phyloP scores from a whole-genome alignment of 208 protist species.

The Acanthamoeba lugdunensis region DNA sequence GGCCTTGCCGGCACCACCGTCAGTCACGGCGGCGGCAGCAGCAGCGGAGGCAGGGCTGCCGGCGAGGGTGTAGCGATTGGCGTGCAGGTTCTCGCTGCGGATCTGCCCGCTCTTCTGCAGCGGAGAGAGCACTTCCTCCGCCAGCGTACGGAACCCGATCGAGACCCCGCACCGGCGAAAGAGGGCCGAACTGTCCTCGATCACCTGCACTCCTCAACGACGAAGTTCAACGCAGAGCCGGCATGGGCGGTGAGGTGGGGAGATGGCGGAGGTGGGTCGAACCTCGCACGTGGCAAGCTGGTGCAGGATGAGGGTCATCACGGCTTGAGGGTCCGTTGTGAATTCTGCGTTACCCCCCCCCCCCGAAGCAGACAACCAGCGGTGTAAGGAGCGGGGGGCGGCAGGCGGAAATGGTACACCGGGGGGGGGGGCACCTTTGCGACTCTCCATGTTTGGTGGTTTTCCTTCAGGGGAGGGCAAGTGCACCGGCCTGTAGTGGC shows the following conservation, averaged over 20 bases:
- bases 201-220: neutral
- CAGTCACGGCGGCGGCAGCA: neutral
- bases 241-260: neutral
- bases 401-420: too few relatives aligned
- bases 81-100: neutral
- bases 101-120: slow-evolving; percentile 43
- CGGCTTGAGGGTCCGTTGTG: neutral
- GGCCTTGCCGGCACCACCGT: neutral
- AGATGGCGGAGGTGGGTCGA: neutral
- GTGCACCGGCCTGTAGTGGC: too few relatives aligned
- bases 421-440: too few relatives aligned
- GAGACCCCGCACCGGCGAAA: neutral
- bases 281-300: neutral
- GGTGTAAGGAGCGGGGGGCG: neutral
- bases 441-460: too few relatives aligned
- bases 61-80: slow-evolving; percentile 33
- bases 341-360: too few relatives aligned
- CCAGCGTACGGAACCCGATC: neutral
- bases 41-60: neutral
- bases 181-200: slow-evolving; percentile 37
- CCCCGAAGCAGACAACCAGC: too few relatives aligned
- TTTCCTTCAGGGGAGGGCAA: too few relatives aligned
- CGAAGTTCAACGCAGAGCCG: neutral
- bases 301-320: neutral
- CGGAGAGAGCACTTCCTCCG: slow-evolving; percentile 38